A percentile compares a stretch with the other conserved stretches of the same genome.
These are phyloP conservation scores for Mycotypha africana DNA, from an alignment of 371 early-diverging fungal genomes.

Conservation along the genomic window DNA sequence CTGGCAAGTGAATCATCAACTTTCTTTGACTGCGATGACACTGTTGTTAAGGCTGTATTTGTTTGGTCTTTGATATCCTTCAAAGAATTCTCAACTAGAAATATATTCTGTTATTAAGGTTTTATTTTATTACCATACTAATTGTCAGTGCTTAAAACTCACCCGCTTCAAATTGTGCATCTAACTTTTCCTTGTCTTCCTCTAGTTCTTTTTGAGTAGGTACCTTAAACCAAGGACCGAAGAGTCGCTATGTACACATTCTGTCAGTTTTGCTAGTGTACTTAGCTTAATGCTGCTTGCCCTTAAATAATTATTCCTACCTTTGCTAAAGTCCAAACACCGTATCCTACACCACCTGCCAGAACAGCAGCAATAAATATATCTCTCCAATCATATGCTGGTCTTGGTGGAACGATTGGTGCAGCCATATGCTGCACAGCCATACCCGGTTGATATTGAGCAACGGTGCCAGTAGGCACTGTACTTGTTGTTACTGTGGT, in stretches of 20 bases:
- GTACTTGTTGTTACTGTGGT: background rate
- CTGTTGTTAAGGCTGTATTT: constrained; percentile 64
- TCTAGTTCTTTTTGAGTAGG: constrained; percentile 64
- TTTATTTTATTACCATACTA: background rate
- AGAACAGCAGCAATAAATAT: constrained; percentile 85
- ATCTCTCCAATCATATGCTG: constrained; percentile 87
- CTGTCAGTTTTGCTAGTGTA: no score
- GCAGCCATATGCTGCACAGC: constrained; percentile 37
- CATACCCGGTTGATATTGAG: constrained; percentile 21
- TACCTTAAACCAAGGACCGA: constrained; percentile 65
- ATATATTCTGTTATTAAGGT: background rate
- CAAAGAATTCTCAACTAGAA: constrained; percentile 43
- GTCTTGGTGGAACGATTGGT: constrained; percentile 61
- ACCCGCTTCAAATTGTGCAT: constrained; percentile 65
- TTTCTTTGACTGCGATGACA: constrained; percentile 68
- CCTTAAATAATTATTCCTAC: no score
- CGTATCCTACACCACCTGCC: constrained; percentile 84
- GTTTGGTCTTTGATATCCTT: constrained; percentile 60
- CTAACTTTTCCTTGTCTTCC: constrained; percentile 68
- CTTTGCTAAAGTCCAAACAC: constrained; percentile 73
- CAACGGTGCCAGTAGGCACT: constrained; percentile 8
- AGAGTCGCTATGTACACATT: constrained; percentile 64
- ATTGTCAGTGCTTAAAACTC: background rate
- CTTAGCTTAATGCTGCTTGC: no score
- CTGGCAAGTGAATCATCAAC: constrained; percentile 64